These are phyloP conservation scores for Singerocomus inundabilis DNA, from an alignment of 1,284 basidiomycete species.

Conservation along the genomic window DNA sequence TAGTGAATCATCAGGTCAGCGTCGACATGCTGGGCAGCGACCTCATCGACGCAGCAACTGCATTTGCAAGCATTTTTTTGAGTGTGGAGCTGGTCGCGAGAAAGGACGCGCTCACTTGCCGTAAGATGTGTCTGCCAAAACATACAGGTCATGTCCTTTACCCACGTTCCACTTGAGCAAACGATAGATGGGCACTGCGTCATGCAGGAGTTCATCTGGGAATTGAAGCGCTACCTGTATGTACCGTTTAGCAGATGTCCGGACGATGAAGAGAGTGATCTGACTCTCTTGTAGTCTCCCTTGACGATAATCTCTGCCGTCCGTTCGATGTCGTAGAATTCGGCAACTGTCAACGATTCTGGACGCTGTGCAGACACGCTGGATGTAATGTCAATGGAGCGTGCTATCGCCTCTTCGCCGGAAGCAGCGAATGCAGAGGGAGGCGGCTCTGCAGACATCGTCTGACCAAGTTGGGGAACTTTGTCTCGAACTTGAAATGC, in stretches of 20 bases:
- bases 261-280: slow-evolving; percentile 14
- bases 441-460: slow-evolving; percentile 18
- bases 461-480: not conserved
- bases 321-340: slow-evolving; percentile 62
- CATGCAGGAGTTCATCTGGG: slow-evolving; percentile 88
- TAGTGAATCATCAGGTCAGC: slow-evolving; percentile 94
- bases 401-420: slow-evolving; percentile 58
- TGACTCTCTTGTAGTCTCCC: slow-evolving; percentile 59
- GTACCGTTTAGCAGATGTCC: slow-evolving; percentile 6
- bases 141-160: slow-evolving; percentile 67
- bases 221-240: slow-evolving; percentile 89
- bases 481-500: not conserved
- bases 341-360: slow-evolving; percentile 42
- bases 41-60: slow-evolving; percentile 97
- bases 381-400: slow-evolving; percentile 46
- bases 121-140: slow-evolving; percentile 96
- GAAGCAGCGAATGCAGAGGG: slow-evolving; percentile 50
- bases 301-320: slow-evolving; percentile 52
- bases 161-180: slow-evolving; percentile 59
- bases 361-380: slow-evolving; percentile 39
- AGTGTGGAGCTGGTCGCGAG: slow-evolving; percentile 4
- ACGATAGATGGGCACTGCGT: slow-evolving; percentile 87
- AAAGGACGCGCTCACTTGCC: slow-evolving; percentile 64
- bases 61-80: not conserved
- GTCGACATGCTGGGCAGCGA: slow-evolving; percentile 92